Evolutionary conservation across 495 filamentous ascomycete species (phyloP).

Genomic region (Trichoderma virens): DNA sequence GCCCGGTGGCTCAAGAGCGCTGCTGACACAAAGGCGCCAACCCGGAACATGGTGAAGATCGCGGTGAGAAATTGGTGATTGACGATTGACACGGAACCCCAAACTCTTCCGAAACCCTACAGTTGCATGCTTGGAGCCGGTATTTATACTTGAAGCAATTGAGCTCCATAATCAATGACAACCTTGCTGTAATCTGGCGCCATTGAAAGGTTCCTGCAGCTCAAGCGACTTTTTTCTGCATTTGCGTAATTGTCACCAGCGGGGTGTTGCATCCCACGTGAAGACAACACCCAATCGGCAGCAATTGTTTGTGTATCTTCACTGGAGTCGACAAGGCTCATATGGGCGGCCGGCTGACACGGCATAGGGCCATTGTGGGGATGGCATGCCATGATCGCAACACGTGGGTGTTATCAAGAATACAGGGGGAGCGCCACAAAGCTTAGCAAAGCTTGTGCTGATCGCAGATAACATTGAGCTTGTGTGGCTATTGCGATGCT

Average conservation of each 20-base stretch:
- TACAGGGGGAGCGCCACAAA: background rate
- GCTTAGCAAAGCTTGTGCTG: background rate
- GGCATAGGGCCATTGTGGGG: background rate
- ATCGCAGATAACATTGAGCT: too few relatives aligned
- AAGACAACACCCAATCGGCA: background rate
- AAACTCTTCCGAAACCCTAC: background rate
- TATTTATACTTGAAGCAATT: background rate
- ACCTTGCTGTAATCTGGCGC: background rate
- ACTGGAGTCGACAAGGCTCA: background rate
- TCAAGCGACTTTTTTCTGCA: background rate
- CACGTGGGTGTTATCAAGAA: background rate
- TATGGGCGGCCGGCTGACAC: background rate
- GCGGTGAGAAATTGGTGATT: background rate
- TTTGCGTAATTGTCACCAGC: background rate
- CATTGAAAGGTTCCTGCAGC: background rate
- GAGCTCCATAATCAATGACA: background rate
- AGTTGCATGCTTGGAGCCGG: too few relatives aligned
- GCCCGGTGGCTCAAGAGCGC: background rate
- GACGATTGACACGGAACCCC: too few relatives aligned
- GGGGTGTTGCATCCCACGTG: background rate
- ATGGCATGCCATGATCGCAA: background rate
- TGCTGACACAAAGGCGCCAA: background rate
- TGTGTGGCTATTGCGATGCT: too few relatives aligned
- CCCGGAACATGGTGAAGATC: background rate
- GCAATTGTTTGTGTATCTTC: background rate